phyloP scores from a whole-genome alignment of 352 stramenopile genomes.

The Phytophthora brassicae region DNA sequence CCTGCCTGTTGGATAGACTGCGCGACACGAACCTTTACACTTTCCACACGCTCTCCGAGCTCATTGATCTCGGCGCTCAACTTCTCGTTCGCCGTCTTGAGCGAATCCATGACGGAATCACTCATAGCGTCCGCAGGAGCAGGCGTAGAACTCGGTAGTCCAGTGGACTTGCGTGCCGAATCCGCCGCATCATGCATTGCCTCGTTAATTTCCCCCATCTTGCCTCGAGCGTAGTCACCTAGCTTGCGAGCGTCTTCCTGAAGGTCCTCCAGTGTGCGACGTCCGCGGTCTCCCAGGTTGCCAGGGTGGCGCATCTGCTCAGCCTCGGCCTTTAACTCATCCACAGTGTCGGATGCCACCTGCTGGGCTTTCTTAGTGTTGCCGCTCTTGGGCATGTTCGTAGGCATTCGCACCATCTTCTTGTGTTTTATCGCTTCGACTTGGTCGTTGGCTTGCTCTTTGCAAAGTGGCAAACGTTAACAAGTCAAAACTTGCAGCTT shows the following conservation, averaged over 20 bases:
- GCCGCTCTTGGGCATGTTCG: conserved; percentile 28
- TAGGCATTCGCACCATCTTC: conserved; percentile 25
- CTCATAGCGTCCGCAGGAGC: conserved; percentile 25
- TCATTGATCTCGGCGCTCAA: conserved; percentile 34
- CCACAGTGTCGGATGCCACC: conserved; percentile 14
- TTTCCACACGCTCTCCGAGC: conserved; percentile 38
- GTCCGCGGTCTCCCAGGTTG: conserved; percentile 22
- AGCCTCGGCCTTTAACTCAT: conserved; percentile 31
- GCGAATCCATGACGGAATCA: conserved; percentile 34
- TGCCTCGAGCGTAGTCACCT: conserved; percentile 45
- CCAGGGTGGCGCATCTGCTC: conserved; percentile 23
- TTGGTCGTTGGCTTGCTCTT: conserved; percentile 8
- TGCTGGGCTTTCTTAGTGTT: conserved; percentile 26
- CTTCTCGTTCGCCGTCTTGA: conserved; percentile 41
- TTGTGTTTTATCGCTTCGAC: neutral
- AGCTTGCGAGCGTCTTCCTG: conserved; percentile 46
- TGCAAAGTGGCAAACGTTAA: conserved; percentile 27
- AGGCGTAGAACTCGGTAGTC: conserved; percentile 12
- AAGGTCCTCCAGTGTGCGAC: conserved; percentile 40
- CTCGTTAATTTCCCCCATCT: conserved; percentile 50
- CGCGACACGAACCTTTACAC: conserved; percentile 54
- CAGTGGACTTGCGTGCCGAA: conserved; percentile 21
- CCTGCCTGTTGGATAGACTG: conserved; percentile 43
- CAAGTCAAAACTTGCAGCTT: too few species aligned
- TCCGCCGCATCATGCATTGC: conserved; percentile 37